A percentile compares a stretch with the other conserved stretches of the same genome.
These are phyloP conservation scores for Pulveroboletus sp. DNA, from an alignment of 768 basidiomycete genomes.

Conservation along the genomic window DNA sequence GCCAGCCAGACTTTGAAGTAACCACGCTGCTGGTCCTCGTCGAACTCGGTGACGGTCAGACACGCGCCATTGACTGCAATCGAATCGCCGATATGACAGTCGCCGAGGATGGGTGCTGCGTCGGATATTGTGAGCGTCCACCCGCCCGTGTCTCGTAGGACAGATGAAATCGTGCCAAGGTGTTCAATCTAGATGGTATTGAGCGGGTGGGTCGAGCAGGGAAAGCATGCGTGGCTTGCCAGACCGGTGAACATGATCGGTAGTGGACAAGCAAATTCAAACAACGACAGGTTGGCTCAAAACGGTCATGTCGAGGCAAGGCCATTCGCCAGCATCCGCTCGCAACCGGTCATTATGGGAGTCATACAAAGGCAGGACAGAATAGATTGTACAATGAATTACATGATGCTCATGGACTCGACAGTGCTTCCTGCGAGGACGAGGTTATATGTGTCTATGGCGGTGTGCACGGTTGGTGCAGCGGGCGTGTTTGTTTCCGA, in stretches of 20 bases:
- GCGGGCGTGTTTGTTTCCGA: constrained; percentile 50
- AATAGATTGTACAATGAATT: constrained; percentile 1
- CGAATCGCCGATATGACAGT: constrained; percentile 93
- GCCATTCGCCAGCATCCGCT: constrained; percentile 5
- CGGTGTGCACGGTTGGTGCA: constrained; percentile 44
- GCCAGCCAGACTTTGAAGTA: constrained; percentile 95
- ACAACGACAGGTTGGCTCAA: background rate
- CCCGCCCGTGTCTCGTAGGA: constrained; percentile 66
- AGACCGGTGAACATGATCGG: constrained; percentile 73
- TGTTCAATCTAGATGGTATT: constrained; percentile 74
- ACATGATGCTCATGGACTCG: constrained; percentile 10
- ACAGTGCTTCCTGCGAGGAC: constrained; percentile 54
- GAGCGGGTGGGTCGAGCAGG: background rate
- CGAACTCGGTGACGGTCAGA: constrained; percentile 87
- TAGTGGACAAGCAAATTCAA: background rate
- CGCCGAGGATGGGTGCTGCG: constrained; percentile 69
- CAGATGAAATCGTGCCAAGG: constrained; percentile 68
- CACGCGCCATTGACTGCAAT: constrained; percentile 89
- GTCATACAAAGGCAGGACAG: constrained; percentile 46
- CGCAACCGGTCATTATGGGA: constrained; percentile 36
- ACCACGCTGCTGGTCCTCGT: constrained; percentile 56
- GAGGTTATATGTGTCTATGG: constrained; percentile 50
- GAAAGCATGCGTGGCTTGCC: constrained; percentile 40
- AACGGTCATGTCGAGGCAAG: constrained; percentile 14
- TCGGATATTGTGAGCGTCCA: constrained; percentile 80